Base-by-base conservation (phyloP, 352 stramenopile species). In the Phytophthora vignae region DNA sequence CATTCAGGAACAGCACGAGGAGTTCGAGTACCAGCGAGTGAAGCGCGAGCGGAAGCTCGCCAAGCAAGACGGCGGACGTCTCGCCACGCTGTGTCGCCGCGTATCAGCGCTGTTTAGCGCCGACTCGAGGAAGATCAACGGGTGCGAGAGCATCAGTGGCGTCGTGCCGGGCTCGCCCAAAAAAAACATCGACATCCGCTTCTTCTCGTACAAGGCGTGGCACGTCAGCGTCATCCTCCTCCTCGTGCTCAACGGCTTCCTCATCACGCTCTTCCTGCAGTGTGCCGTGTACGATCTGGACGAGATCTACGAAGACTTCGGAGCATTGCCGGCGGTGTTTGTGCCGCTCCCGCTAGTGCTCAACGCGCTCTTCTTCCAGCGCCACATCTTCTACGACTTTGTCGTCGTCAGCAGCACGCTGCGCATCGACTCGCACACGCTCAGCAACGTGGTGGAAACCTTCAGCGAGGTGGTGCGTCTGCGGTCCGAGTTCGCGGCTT, bases 161-260 rank as follows among this genome's bases (percentile, higher is more conserved):
- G 64, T 73, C 9, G 42, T 65, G 1, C 25, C 60, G 12, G 69
- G 49, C 0, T 76, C 69, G 1, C 69, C 64, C 15, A n/a, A n/a
- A n/a, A n/a, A n/a, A n/a, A 56, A 12, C 14, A 65, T 73, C 21
- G 73, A 69, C 8, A 70, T 84, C 19, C 72, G 67, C n/a, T 89
- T 79, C 65, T 90, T 90, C 69, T 90, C 82, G 0, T 81, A 77
- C 58, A 92, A 90, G 62, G 74, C 76, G 17, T 90, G 83, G 81
- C 83, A 93, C 33, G 87, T 91, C 59, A 15, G 78, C 9, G 73
- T 93, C 64, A 86, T 89, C 48, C 55, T 80, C 12, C 60, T 90
- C 21, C 67, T 93, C 22, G 83, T 91, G 55, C 64, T 93, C 14
- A 93, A 93, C 55, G 85, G 74, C 0, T 82, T 93, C 54, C 82